A percentile compares a stretch with the other conserved stretches of the same genome.
Evolutionary conservation across 2,329 filamentous ascomycete genomes (phyloP).

Genomic region (Metarhizium brunneum): DNA sequence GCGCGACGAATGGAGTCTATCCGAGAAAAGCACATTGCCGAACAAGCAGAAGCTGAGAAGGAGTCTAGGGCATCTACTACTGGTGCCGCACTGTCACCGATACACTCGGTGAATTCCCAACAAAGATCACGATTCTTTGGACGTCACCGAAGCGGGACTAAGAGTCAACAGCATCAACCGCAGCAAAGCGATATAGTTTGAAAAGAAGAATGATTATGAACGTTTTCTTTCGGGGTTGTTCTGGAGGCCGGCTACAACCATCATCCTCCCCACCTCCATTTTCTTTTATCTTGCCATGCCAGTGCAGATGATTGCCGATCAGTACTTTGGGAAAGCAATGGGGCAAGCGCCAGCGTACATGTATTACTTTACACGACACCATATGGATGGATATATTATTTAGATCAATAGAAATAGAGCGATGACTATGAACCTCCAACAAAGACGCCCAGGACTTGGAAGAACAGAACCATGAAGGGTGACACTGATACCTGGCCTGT

Average conservation of each 20-base stretch:
- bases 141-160: slow-evolving; percentile 20
- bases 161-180: slow-evolving; percentile 11
- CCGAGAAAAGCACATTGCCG: slow-evolving; percentile 25
- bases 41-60: slow-evolving; percentile 16
- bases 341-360: background rate
- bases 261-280: background rate
- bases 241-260: background rate
- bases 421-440: background rate
- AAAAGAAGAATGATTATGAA: background rate
- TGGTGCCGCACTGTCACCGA: slow-evolving; percentile 12
- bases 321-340: background rate
- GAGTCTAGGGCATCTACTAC: slow-evolving; percentile 19
- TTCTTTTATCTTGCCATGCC: background rate
- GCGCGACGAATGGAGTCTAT: slow-evolving; percentile 28
- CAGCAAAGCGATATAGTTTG: slow-evolving; percentile 1
- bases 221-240: background rate
- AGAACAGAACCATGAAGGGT: background rate
- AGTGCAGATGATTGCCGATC: background rate
- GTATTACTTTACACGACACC: background rate
- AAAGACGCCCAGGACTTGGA: background rate
- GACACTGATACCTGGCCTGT: background rate
- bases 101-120: slow-evolving; percentile 12
- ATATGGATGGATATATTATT: background rate
- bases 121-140: slow-evolving; percentile 20
- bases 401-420: background rate